Conservation (phyloP, 768 basidiomycete genomes). For the Tricholoma saponaceum region DNA sequence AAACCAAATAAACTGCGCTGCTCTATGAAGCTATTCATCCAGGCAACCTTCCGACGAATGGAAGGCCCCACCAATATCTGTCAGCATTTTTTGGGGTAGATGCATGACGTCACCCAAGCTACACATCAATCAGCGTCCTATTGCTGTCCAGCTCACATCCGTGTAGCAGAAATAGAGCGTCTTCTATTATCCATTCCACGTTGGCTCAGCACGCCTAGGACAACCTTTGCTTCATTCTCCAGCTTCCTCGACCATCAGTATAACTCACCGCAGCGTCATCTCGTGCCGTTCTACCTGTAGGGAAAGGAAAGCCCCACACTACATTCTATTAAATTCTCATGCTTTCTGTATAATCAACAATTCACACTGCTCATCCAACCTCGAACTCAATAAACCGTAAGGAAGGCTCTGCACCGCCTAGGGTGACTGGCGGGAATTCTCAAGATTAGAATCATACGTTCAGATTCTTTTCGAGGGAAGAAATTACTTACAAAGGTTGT, state of each 20-base stretch:
- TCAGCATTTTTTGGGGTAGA: not conserved
- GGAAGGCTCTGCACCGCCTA: conserved; percentile 30
- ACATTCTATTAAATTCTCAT: no score
- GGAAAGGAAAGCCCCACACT: no score
- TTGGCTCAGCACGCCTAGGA: not conserved
- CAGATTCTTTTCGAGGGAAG: not conserved
- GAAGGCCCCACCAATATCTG: not conserved
- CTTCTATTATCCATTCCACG: not conserved
- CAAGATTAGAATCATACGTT: not conserved
- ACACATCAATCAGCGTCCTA: not conserved
- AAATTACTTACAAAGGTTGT: conserved; percentile 30
- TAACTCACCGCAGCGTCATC: not conserved
- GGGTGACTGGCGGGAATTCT: conserved; percentile 19
- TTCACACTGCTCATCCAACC: not conserved
- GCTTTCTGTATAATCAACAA: no score
- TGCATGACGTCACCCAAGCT: no score
- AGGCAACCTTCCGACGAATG: not conserved
- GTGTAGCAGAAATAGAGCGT: not conserved
- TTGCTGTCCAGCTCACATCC: not conserved
- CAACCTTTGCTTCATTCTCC: not conserved
- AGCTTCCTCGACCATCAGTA: not conserved
- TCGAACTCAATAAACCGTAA: conserved; percentile 36
- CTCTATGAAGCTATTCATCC: not conserved
- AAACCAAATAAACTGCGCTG: conserved; percentile 6
- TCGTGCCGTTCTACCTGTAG: not conserved